A percentile compares a stretch with the other conserved stretches of the same genome.
Evolutionary conservation across 495 filamentous ascomycete genomes (phyloP).

Genomic region (Glonium stellatum): DNA sequence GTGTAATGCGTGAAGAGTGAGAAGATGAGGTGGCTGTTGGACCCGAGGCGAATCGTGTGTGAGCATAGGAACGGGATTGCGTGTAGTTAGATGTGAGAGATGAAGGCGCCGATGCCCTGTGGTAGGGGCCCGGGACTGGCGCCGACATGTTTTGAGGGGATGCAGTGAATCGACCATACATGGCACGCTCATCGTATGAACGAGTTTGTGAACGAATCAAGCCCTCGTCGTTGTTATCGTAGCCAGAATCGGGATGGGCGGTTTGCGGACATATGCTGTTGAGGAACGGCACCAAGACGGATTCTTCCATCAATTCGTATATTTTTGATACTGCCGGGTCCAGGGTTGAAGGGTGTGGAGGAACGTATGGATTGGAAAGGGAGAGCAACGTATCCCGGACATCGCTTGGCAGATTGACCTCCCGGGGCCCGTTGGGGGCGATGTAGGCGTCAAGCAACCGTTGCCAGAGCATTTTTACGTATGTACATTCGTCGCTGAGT

Average conservation of each 20-base stretch:
- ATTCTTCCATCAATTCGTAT: conserved; percentile 95
- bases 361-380: conserved; percentile 51
- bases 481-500: conserved; percentile 55
- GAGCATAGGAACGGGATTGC: conserved; percentile 26
- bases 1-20: conserved; percentile 14
- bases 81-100: conserved; percentile 27
- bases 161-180: conserved; percentile 4
- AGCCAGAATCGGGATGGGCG: conserved; percentile 15
- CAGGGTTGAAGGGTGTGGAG: conserved; percentile 70
- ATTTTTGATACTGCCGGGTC: conserved; percentile 87
- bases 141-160: conserved; percentile 12
- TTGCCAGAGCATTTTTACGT: conserved; percentile 67
- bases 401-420: conserved; percentile 69
- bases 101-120: conserved; percentile 32
- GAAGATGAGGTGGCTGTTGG: conserved; percentile 15
- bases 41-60: conserved; percentile 26
- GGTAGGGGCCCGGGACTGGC: conserved; percentile 4
- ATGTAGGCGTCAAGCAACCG: conserved; percentile 68
- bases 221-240: conserved; percentile 23
- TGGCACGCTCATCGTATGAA: conserved; percentile 28
- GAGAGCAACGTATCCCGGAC: conserved; percentile 75
- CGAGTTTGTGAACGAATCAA: conserved; percentile 17
- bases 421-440: conserved; percentile 58
- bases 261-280: conserved; percentile 43
- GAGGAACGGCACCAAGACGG: conserved; percentile 76